Evolutionary conservation across 495 filamentous ascomycete genomes (phyloP).

Genomic region (Aspergillus biplanus): DNA sequence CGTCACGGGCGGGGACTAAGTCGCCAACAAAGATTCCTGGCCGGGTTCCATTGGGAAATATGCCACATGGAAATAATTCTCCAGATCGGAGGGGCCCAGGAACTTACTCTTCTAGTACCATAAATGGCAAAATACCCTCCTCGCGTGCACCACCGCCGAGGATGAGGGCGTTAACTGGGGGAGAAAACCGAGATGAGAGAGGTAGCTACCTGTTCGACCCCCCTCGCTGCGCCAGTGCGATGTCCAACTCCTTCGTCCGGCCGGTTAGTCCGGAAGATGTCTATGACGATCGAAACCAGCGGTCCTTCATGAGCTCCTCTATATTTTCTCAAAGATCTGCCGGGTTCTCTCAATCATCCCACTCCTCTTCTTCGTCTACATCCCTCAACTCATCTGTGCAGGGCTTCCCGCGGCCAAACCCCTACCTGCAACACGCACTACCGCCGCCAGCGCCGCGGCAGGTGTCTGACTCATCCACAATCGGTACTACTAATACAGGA

Average conservation of each 20-base stretch:
- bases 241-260: conserved; percentile 69
- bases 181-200: conserved; percentile 67
- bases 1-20: conserved; percentile 46
- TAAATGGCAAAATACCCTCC: conserved; percentile 62
- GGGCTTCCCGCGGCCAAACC: conserved; percentile 42
- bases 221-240: conserved; percentile 67
- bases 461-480: conserved; percentile 69
- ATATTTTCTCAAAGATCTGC: conserved; percentile 48
- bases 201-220: conserved; percentile 60
- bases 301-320: conserved; percentile 53
- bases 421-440: conserved; percentile 49
- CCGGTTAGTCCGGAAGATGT: conserved; percentile 82
- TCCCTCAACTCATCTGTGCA: conserved; percentile 44
- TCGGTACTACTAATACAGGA: conserved; percentile 68
- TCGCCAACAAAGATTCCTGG: conserved; percentile 81
- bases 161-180: conserved; percentile 80
- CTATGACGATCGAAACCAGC: conserved; percentile 71
- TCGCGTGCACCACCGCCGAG: conserved; percentile 79
- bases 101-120: conserved; percentile 53
- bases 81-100: conserved; percentile 69
- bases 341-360: conserved; percentile 45
- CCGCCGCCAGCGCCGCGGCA: conserved; percentile 62
- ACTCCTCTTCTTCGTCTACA: conserved; percentile 42
- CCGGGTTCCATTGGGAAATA: conserved; percentile 76
- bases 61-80: conserved; percentile 81